Evolutionary conservation across 192 early-diverging fungal species (phyloP), one percentile per base, ranked within the genome.

Genomic region (Allomyces macrogynus): DNA sequence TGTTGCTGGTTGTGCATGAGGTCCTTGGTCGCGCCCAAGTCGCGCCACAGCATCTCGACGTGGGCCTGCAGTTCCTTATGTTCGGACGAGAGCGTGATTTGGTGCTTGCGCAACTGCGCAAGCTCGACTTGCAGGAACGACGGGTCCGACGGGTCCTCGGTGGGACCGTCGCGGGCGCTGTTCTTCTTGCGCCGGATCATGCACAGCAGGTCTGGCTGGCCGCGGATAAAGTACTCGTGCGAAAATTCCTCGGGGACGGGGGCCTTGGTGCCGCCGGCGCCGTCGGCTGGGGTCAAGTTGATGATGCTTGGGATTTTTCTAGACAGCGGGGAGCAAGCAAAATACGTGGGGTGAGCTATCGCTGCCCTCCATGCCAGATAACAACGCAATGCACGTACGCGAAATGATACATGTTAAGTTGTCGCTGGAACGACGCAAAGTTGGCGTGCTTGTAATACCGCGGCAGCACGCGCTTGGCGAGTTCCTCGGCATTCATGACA

Each of bases 31-130:
- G 76, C 70, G 0, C 84, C 69, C 0, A 87, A 84, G 67, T 96
- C 90, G 63, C 81, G 81, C 95, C 95, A 98, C 24, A 98, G 72
- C 61, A 83, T 74, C 72, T 88, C 85, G 74, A 94, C 91, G 66
- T 96, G 89, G 14, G 82, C 72, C 67, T 98, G 89, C 27, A 98
- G 83, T 20, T 78, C 83, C 73, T 87, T 87, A 22, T 96, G 75
- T 64, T 96, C 92, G 0, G 84, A 67, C 68, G 86, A 88, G 68
- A 97, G 93, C 24, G 87, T 86, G 66, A 87, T 63, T 67, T 97
- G 93, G 68, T 97, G 90, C 61, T 89, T 85, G 63, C 91, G 88
- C 67, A 97, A 87, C 43, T 86, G 84, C 43, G 89, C 74, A 8
- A 97, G 86, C 70, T 96, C 93, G 49, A 85, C 77, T 14, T 88